Evolutionary conservation across 2,329 filamentous ascomycete species (phyloP).

Genomic region (Colletotrichum graminicola): DNA sequence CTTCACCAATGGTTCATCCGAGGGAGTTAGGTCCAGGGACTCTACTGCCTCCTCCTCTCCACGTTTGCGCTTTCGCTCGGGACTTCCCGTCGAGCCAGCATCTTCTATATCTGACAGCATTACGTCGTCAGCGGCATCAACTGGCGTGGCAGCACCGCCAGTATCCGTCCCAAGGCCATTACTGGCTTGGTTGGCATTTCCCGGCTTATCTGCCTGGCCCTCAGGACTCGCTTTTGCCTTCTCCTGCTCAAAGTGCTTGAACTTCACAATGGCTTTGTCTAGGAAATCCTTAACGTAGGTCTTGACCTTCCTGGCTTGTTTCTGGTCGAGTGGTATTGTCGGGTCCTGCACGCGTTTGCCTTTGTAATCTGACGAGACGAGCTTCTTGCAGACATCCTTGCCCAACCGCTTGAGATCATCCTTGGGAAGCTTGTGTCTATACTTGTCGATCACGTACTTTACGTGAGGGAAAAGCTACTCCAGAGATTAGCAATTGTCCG

Average conservation of each 20-base stretch:
- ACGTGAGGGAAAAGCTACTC: constrained; percentile 83
- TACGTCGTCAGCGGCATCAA: constrained; percentile 54
- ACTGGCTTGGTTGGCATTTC: constrained; percentile 14
- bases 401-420: constrained; percentile 76
- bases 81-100: constrained; percentile 58
- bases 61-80: constrained; percentile 75
- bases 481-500: constrained; percentile 4
- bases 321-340: constrained; percentile 75
- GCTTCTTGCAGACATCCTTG: constrained; percentile 83
- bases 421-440: constrained; percentile 85
- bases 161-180: constrained; percentile 19
- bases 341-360: constrained; percentile 88
- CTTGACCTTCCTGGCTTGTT: constrained; percentile 86
- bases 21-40: constrained; percentile 61
- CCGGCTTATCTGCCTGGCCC: constrained; percentile 46
- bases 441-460: constrained; percentile 88
- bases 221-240: constrained; percentile 68
- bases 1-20: constrained; percentile 69
- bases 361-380: constrained; percentile 93
- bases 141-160: constrained; percentile 45
- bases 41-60: constrained; percentile 59
- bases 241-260: constrained; percentile 74
- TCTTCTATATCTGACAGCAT: constrained; percentile 60
- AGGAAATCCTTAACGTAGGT: constrained; percentile 83
- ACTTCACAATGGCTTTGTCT: constrained; percentile 86